Evolutionary conservation across 2,329 filamentous ascomycete species (phyloP).

Genomic region (Colletotrichum sp.): DNA sequence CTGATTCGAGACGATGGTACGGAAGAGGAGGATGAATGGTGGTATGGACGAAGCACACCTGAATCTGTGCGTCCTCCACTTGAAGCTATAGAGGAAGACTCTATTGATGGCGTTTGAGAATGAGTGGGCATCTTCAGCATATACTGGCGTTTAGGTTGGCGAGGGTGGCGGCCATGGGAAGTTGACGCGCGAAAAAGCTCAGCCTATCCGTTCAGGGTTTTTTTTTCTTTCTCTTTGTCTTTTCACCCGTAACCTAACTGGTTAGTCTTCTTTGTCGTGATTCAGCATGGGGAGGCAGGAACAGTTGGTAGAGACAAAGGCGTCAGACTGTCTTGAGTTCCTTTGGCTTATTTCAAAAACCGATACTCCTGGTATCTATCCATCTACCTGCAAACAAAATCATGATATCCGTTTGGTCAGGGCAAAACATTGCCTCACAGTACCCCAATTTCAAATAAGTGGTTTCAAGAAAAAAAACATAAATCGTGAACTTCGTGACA

Average conservation of each 20-base stretch:
- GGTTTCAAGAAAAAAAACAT: not conserved
- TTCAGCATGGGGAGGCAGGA: slow-evolving; percentile 10
- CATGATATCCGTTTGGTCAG: not conserved
- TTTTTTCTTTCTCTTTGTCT: not conserved
- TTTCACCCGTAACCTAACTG: too few relatives aligned
- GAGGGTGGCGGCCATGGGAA: not conserved
- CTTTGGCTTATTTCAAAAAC: not conserved
- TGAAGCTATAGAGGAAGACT: slow-evolving; percentile 58
- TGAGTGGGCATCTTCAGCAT: slow-evolving; percentile 17
- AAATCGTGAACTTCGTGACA: not conserved
- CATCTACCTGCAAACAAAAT: not conserved
- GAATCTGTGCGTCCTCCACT: slow-evolving; percentile 59
- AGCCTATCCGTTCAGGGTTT: not conserved
- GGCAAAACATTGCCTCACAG: not conserved
- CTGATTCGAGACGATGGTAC: slow-evolving; percentile 67
- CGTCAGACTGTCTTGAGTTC: not conserved
- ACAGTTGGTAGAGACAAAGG: slow-evolving; percentile 9
- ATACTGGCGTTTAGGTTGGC: slow-evolving; percentile 21
- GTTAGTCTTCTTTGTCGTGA: not conserved
- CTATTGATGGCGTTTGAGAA: slow-evolving; percentile 32
- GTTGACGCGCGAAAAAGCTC: not conserved
- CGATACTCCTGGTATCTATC: not conserved
- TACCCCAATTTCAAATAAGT: not conserved
- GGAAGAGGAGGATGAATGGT: slow-evolving; percentile 67
- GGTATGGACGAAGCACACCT: slow-evolving; percentile 59